A percentile compares a stretch with the other conserved stretches of the same genome.
Conservation (phyloP, 78 protist species). For the Speleostelium caveatum region DNA sequence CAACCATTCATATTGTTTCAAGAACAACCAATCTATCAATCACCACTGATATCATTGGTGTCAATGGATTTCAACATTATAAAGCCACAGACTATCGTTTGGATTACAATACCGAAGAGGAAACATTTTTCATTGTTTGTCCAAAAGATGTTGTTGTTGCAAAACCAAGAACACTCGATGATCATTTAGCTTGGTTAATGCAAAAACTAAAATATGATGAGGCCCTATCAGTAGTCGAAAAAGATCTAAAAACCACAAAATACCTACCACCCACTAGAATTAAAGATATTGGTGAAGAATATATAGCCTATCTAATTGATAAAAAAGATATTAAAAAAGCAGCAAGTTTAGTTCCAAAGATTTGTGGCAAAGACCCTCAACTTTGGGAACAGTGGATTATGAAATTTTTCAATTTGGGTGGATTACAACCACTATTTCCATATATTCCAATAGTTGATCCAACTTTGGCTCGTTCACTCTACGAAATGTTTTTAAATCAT, state of each 20-base stretch:
- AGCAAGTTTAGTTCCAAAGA: slow-evolving; percentile 70
- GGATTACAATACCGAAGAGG: slow-evolving; percentile 69
- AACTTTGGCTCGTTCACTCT: slow-evolving; percentile 49
- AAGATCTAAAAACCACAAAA: slow-evolving; percentile 18
- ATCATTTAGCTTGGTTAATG: slow-evolving; percentile 90
- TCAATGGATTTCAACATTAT: slow-evolving; percentile 84
- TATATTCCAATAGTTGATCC: slow-evolving; percentile 83
- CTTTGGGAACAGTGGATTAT: slow-evolving; percentile 88
- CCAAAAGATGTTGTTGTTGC: slow-evolving; percentile 92
- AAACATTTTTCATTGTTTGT: slow-evolving; percentile 88
- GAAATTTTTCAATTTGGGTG: slow-evolving; percentile 51
- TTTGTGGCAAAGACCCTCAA: slow-evolving; percentile 42
- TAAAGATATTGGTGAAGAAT: slow-evolving; percentile 85
- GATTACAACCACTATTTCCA: slow-evolving; percentile 76
- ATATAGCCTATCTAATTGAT: slow-evolving; percentile 76
- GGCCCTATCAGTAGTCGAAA: slow-evolving; percentile 80
- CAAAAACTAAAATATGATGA: slow-evolving; percentile 81
- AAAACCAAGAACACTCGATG: slow-evolving; percentile 88
- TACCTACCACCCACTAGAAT: slow-evolving; percentile 19
- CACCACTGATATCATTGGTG: slow-evolving; percentile 80
- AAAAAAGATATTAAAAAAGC: slow-evolving; percentile 67
- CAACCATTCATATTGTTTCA: slow-evolving; percentile 78
- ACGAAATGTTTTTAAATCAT: slow-evolving; percentile 77
- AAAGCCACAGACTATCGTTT: slow-evolving; percentile 83
- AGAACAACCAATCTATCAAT: slow-evolving; percentile 71